A percentile compares a stretch with the other conserved stretches of the same genome.
These are phyloP conservation scores for Thecaphora thlaspeos DNA, from an alignment of 1,284 basidiomycete species.

Conservation along the genomic window DNA sequence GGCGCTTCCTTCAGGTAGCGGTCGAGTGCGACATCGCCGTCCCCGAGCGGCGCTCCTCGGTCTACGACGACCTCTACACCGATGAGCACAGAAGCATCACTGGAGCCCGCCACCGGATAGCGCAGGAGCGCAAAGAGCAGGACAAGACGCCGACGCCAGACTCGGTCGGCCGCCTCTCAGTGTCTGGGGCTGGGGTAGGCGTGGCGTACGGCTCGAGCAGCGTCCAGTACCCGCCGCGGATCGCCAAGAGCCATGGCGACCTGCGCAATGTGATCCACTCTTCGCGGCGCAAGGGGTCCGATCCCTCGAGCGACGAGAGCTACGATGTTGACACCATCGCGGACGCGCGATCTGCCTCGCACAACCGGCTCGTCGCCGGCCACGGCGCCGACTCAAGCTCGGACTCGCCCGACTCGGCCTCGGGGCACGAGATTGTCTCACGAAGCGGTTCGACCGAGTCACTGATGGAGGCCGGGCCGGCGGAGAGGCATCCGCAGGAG, in stretches of 20 bases:
- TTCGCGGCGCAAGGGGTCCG: not conserved
- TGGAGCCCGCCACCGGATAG: not conserved
- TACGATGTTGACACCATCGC: constrained; percentile 18
- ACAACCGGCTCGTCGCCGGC: constrained; percentile 19
- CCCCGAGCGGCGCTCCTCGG: constrained; percentile 61
- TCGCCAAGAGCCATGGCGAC: constrained; percentile 15
- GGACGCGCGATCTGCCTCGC: constrained; percentile 21
- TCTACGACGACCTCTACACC: constrained; percentile 45
- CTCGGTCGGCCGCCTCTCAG: constrained; percentile 15
- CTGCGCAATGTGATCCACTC: constrained; percentile 2
- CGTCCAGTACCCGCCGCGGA: constrained; percentile 12
- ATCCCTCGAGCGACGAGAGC: not conserved
- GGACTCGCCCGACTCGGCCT: constrained; percentile 33
- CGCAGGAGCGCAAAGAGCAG: constrained; percentile 15
- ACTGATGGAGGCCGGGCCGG: constrained; percentile 66
- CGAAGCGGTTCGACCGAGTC: constrained; percentile 63
- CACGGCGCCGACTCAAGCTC: constrained; percentile 33
- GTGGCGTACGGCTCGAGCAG: not conserved
- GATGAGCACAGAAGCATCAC: constrained; percentile 5
- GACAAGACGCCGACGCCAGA: constrained; percentile 48
- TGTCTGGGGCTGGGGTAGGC: too few species aligned
- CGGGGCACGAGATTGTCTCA: constrained; percentile 61
- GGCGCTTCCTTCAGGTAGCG: constrained; percentile 65
- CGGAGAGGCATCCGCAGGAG: constrained; percentile 70
- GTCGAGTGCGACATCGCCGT: constrained; percentile 76